These are phyloP conservation scores for Castanea sativa DNA, from an alignment of 306 rosid species.

Conservation along the genomic window DNA sequence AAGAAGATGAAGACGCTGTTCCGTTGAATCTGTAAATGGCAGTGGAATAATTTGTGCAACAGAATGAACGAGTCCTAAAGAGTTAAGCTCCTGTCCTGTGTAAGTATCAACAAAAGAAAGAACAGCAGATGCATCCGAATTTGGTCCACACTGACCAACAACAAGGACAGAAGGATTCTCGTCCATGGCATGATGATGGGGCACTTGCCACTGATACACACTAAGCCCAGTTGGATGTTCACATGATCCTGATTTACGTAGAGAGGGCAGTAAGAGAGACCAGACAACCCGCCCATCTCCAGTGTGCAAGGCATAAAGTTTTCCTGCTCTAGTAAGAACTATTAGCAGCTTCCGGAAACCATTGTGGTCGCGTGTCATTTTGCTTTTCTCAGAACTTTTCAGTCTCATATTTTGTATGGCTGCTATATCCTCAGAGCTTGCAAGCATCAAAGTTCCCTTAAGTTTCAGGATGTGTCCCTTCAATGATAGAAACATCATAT, in stretches of 20 bases:
- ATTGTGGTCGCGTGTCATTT: slow-evolving; percentile 97
- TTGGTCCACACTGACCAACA: slow-evolving; percentile 74
- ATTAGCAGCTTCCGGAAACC: slow-evolving; percentile 91
- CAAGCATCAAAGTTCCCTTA: slow-evolving; percentile 95
- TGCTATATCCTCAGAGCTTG: slow-evolving; percentile 80
- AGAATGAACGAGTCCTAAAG: slow-evolving; percentile 52
- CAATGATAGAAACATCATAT: slow-evolving; percentile 31
- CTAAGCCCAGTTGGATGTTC: slow-evolving; percentile 64
- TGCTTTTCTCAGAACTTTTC: slow-evolving; percentile 91
- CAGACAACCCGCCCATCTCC: slow-evolving; percentile 92
- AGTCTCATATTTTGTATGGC: slow-evolving; percentile 81
- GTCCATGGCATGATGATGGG: slow-evolving; percentile 94
- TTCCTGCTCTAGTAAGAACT: slow-evolving; percentile 87
- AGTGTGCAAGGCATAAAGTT: slow-evolving; percentile 93
- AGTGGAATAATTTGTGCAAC: slow-evolving; percentile 77
- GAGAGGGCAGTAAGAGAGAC: slow-evolving; percentile 65
- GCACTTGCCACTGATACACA: slow-evolving; percentile 96
- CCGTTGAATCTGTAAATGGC: slow-evolving; percentile 82
- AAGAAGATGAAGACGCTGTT: slow-evolving; percentile 83
- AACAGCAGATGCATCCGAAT: slow-evolving; percentile 54
- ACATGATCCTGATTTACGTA: slow-evolving; percentile 68
- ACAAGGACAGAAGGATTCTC: slow-evolving; percentile 86
- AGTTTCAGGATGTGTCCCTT: slow-evolving; percentile 93
- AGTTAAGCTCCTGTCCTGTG: slow-evolving; percentile 67
- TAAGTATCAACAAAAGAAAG: slow-evolving; percentile 86